Evolutionary conservation across 305 asterid species (phyloP).

Genomic region (Stenogyne calaminthoides): DNA sequence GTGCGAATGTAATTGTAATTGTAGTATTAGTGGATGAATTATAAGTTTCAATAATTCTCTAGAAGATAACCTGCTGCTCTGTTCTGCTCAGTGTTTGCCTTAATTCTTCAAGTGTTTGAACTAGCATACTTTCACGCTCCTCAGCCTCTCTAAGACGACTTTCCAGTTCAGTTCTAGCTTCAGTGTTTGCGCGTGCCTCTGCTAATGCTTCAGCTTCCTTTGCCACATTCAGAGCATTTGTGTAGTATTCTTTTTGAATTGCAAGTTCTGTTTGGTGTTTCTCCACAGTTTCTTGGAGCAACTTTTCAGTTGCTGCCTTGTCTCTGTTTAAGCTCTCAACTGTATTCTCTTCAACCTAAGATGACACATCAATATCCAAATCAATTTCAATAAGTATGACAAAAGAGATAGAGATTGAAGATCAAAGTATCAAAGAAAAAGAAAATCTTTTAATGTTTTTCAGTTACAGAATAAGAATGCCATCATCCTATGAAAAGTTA

Average conservation of each 20-base stretch:
- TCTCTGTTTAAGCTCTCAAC: conserved; percentile 87
- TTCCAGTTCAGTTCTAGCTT: conserved; percentile 88
- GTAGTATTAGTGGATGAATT: conserved; percentile 21
- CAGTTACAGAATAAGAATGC: conserved; percentile 13
- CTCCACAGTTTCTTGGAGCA: conserved; percentile 92
- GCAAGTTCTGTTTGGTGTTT: conserved; percentile 83
- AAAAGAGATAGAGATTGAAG: neutral
- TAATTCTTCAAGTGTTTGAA: conserved; percentile 90
- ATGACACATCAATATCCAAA: conserved; percentile 24
- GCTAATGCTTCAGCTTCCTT: conserved; percentile 93
- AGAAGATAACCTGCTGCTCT: conserved; percentile 79
- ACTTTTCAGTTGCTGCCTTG: conserved; percentile 79
- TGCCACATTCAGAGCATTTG: conserved; percentile 75
- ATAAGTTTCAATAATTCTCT: conserved; percentile 18
- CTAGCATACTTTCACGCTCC: conserved; percentile 87
- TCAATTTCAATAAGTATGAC: conserved; percentile 24
- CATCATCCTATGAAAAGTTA: neutral
- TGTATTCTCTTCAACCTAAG: conserved; percentile 86
- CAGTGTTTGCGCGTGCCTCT: conserved; percentile 83
- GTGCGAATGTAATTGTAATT: conserved; percentile 28
- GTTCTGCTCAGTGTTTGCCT: conserved; percentile 91
- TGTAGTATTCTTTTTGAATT: conserved; percentile 80
- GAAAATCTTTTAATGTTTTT: neutral
- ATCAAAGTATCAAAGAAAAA: neutral
- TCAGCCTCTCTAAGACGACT: conserved; percentile 77